These are phyloP conservation scores for Vitis hybrid DNA, from an alignment of 177 flowering plant species.

Conservation along the genomic window DNA sequence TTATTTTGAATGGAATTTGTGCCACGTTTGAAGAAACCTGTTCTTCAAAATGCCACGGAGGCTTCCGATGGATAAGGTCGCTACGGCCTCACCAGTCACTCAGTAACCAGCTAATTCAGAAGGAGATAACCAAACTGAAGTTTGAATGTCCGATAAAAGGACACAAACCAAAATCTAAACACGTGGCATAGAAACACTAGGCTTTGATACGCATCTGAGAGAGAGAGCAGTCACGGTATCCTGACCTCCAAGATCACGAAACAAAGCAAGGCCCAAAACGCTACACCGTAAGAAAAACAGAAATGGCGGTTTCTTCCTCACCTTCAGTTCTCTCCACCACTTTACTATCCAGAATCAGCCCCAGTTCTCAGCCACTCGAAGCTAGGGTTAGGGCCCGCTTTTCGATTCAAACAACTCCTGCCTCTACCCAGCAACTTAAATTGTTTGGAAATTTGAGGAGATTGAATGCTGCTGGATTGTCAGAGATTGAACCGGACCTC, in stretches of 20 bases:
- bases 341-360: slow-evolving; percentile 34
- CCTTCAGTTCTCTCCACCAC: slow-evolving; percentile 29
- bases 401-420: slow-evolving; percentile 3
- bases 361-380: slow-evolving; percentile 3
- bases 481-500: slow-evolving; percentile 79
- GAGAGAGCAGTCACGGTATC: too few relatives aligned
- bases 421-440: neutral
- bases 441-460: slow-evolving; percentile 6
- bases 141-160: too few relatives aligned
- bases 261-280: neutral
- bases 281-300: neutral
- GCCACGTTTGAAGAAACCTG: too few relatives aligned
- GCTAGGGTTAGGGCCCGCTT: neutral
- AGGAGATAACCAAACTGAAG: too few relatives aligned
- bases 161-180: too few relatives aligned
- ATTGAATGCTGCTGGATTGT: slow-evolving; percentile 59
- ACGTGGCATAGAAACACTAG: too few relatives aligned
- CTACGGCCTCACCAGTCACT: too few relatives aligned
- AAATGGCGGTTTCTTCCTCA: slow-evolving; percentile 34
- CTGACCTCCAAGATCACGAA: neutral
- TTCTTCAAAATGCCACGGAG: too few relatives aligned
- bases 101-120: too few relatives aligned
- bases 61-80: too few relatives aligned
- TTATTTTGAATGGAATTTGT: too few relatives aligned
- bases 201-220: too few relatives aligned